Conservation (phyloP, 2,329 filamentous ascomycete species). For the Beauveria varroae region DNA sequence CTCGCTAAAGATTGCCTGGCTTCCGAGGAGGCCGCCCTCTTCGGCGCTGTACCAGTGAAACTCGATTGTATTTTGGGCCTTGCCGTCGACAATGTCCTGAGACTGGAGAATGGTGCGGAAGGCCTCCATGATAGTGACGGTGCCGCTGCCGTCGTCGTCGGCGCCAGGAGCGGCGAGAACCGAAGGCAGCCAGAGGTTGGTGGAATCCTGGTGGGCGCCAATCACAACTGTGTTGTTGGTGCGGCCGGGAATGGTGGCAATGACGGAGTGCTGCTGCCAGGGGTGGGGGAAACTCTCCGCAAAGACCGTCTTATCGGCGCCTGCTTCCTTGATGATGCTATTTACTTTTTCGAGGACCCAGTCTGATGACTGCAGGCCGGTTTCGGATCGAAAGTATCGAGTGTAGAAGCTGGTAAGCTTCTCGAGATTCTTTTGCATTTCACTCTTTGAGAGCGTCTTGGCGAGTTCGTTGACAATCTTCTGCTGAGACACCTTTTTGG, state of each 20-base stretch:
- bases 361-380: conserved; percentile 74
- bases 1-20: conserved; percentile 77
- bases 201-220: conserved; percentile 89
- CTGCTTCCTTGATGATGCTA: conserved; percentile 61
- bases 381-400: conserved; percentile 71
- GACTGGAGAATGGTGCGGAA: conserved; percentile 72
- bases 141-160: conserved; percentile 91
- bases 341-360: conserved; percentile 77
- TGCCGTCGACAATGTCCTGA: conserved; percentile 60
- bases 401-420: conserved; percentile 74
- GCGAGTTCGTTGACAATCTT: conserved; percentile 61
- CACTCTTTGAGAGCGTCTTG: conserved; percentile 60
- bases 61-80: conserved; percentile 79
- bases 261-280: conserved; percentile 87
- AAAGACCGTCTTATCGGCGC: conserved; percentile 59
- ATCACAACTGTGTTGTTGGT: conserved; percentile 80
- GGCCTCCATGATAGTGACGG: conserved; percentile 90
- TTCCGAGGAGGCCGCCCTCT: conserved; percentile 79
- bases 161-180: conserved; percentile 81
- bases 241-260: conserved; percentile 83
- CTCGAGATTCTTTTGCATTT: conserved; percentile 72
- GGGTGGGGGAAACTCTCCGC: conserved; percentile 70
- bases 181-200: conserved; percentile 84
- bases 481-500: conserved; percentile 56
- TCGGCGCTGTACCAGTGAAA: conserved; percentile 96